Percentiles rank a stretch among this genome's conserved stretches.
Conservation (phyloP, 2,329 filamentous ascomycete genomes). For the Coleophoma crateriformis region DNA sequence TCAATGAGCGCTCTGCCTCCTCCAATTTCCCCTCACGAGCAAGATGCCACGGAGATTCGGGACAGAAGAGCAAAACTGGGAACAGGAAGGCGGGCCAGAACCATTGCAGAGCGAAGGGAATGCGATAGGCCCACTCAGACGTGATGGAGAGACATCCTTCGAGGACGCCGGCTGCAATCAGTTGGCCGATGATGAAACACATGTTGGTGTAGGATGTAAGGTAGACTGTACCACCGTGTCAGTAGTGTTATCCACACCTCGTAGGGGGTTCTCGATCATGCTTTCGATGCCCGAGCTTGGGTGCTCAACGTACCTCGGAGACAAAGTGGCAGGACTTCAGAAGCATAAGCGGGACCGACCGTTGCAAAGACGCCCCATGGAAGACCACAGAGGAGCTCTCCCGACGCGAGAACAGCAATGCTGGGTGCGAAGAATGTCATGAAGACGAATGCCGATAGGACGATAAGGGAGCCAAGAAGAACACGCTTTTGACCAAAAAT, state of each 20-base stretch:
- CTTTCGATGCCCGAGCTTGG: no score
- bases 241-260: no score
- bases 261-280: no score
- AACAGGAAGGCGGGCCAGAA: slow-evolving; percentile 41
- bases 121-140: slow-evolving; percentile 18
- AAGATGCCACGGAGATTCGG: slow-evolving; percentile 43
- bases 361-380: slow-evolving; percentile 46
- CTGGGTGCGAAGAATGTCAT: slow-evolving; percentile 43
- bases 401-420: slow-evolving; percentile 37
- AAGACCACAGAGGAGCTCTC: slow-evolving; percentile 40
- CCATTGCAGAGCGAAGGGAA: slow-evolving; percentile 26
- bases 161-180: slow-evolving; percentile 40
- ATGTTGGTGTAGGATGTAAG: no score
- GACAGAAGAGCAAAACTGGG: slow-evolving; percentile 36
- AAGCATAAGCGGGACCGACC: slow-evolving; percentile 34
- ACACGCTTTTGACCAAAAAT: slow-evolving; percentile 41
- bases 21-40: slow-evolving; percentile 36
- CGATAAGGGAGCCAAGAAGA: slow-evolving; percentile 34
- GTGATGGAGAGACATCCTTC: slow-evolving; percentile 31
- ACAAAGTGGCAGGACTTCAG: slow-evolving; percentile 35
- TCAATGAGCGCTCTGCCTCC: slow-evolving; percentile 36
- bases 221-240: no score
- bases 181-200: slow-evolving; percentile 43
- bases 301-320: slow-evolving; percentile 24
- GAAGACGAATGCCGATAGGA: slow-evolving; percentile 37